Evolutionary conservation across 1,139 yeast genomes (phyloP), one percentile per base, ranked within the genome.

Genomic region (Lodderomyces elongisporus): DNA sequence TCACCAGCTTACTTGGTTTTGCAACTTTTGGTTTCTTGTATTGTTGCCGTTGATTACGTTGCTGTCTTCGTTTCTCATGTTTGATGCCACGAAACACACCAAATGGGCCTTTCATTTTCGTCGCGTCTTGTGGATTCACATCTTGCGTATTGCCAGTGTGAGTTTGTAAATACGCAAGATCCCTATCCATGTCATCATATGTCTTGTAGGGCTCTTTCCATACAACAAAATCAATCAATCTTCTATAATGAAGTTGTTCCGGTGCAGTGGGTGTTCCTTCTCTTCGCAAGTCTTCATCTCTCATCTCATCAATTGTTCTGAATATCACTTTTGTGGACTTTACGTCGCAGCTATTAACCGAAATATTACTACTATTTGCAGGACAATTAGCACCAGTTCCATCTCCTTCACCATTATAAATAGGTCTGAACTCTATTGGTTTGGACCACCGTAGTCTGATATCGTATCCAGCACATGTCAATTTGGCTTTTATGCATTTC

Each of bases 181-280:
- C 88, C 29, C 66, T 62, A 51, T 87, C 95, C 79, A 88, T 80
- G 27, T 85, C 95, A 29, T 84, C 88, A 49, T 88, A 85, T 9
- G 79, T 74, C 32, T 72, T 73, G 51, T 85, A 87, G 3, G 74
- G 74, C 9, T 47, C 56, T 33, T 73, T 74, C 57, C 88, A 88
- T 34, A 60, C 69, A 1, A 87, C 95, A 55, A 82, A 82, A 1
- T 74, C 89, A n/a, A 83, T 79, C 38, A 76, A 73, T 43, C 96
- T 61, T 46, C 96, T 62, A 42, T 73, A 75, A 35, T 67, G 73
- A 7, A 8, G 9, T 20, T 20, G 22, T 38, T 70, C 77, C 1
- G 62, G 54, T 14, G 40, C 28, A 14, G 29, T 43, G 7, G 34
- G 36, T 14, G 60, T 25, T 8, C 22, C 22, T 7, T 20, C 22